Evolutionary conservation across 805 yeast genomes (phyloP).

Genomic region (Deakozyma indianensis): DNA sequence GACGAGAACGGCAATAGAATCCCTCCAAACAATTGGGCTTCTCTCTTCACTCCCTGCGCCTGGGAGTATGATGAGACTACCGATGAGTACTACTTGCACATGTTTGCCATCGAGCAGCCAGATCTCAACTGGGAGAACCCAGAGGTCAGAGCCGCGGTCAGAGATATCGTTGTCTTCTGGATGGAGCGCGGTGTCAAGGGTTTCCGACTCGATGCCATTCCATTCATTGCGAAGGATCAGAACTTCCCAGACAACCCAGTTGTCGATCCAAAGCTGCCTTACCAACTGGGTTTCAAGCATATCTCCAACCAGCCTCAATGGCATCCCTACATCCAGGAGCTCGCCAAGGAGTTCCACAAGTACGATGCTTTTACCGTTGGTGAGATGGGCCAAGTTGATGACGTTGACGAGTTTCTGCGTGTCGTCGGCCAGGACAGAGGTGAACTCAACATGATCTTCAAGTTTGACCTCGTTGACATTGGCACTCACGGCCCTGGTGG

Average conservation of each 20-base stretch:
- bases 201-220: conserved; percentile 42
- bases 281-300: conserved; percentile 25
- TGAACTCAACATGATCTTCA: conserved; percentile 17
- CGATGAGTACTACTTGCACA: conserved; percentile 39
- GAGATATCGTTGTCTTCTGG: conserved; percentile 37
- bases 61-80: conserved; percentile 43
- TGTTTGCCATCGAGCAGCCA: conserved; percentile 42
- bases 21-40: conserved; percentile 45
- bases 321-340: conserved; percentile 43
- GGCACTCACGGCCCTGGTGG: not conserved
- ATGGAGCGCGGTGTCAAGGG: conserved; percentile 41
- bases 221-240: conserved; percentile 36
- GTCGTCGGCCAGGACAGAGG: conserved; percentile 12
- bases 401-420: conserved; percentile 10
- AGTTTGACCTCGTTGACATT: conserved; percentile 10
- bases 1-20: conserved; percentile 34
- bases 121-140: conserved; percentile 49
- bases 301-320: conserved; percentile 37
- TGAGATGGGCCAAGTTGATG: conserved; percentile 34
- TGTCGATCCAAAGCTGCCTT: conserved; percentile 25
- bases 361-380: conserved; percentile 44
- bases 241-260: conserved; percentile 35
- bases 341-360: conserved; percentile 28
- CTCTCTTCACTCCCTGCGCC: conserved; percentile 39
- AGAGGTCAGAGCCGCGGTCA: conserved; percentile 12